Conservation (phyloP, 306 rosid genomes). For the Trichosanthes truncata region DNA sequence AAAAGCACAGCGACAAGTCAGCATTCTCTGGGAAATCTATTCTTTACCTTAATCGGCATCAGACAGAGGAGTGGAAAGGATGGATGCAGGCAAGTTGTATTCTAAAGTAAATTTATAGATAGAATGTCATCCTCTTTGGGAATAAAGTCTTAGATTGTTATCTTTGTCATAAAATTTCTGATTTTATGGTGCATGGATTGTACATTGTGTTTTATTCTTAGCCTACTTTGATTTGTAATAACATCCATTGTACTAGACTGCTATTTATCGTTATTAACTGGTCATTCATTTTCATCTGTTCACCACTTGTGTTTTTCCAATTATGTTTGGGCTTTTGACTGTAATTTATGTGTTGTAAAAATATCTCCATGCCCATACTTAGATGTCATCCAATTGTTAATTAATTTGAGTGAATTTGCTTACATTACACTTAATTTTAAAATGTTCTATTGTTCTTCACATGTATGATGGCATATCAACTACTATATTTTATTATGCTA, state of each 20-base stretch:
- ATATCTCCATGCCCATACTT: not conserved
- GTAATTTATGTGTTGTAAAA: not conserved
- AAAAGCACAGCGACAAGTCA: conserved; percentile 72
- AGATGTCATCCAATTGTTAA: not conserved
- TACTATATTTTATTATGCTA: not conserved
- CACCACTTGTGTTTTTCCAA: not conserved
- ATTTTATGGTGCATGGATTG: not conserved
- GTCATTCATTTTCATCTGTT: not conserved
- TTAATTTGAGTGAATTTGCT: not conserved
- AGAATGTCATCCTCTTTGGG: not conserved
- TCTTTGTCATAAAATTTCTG: not conserved
- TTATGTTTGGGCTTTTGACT: not conserved
- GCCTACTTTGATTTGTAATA: not conserved
- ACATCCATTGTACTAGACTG: not conserved
- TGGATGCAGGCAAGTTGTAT: conserved; percentile 92
- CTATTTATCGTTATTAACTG: not conserved
- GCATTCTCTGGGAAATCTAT: conserved; percentile 74
- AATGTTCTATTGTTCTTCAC: not conserved
- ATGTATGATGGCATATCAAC: not conserved
- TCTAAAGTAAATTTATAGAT: not conserved
- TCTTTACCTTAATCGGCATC: conserved; percentile 91
- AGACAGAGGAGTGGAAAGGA: conserved; percentile 99
- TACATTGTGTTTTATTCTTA: not conserved
- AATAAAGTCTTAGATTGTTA: not conserved
- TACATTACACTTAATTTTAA: not conserved